Base-by-base conservation (phyloP, 176 grass and related monocot genomes). In the Eremochloa ophiuroides region DNA sequence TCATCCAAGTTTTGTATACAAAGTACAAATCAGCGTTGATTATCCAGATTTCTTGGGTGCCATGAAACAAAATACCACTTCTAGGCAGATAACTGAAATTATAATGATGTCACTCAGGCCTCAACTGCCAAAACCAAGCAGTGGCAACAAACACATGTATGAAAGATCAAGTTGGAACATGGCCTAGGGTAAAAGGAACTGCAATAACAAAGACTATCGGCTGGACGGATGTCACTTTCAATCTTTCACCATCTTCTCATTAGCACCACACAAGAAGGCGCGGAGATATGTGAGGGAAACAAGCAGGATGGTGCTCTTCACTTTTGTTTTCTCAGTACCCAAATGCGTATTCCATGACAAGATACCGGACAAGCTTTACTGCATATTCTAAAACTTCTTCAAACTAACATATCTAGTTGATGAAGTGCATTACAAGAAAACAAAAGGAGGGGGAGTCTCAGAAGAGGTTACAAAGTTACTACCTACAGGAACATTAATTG, bases 351-450 rank as follows among this genome's bases (percentile, higher is more conserved):
- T 81, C 25, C 8, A 85, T 65, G 68, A 76, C 43, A 18, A 12
- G 85, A 76, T 53, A 48, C 2, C 2, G 41, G 62, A 65, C 16
- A 55, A 33, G 40, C 69, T 20, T 71, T 43, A 38, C 43, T 66
- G 86, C 60, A 66, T 31, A 16, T 38, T 38, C 23, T 73, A 59
- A 11, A 84, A 25, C 44, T 79, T 40, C 15, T 77, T 69, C 42
- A 76, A 69, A 77, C 62, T 63, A 82, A 71, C 50, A 76, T 29
- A 80, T 10, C 11, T 37, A 63, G 46, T 17, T 0, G 8, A 77
- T 75, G 17, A 78, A 87, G 81, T 79, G 74, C 22, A 23, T 76
- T 71, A 12, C 44, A 89, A 66, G 72, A 89, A 80, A 85, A 85
- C 31, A 63, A 71, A 85, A 85, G 27, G 14, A 76, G 34, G 53